Evolutionary conservation across 73 alveolate genomes (phyloP).

Genomic region (Paramecium primaurelia): DNA sequence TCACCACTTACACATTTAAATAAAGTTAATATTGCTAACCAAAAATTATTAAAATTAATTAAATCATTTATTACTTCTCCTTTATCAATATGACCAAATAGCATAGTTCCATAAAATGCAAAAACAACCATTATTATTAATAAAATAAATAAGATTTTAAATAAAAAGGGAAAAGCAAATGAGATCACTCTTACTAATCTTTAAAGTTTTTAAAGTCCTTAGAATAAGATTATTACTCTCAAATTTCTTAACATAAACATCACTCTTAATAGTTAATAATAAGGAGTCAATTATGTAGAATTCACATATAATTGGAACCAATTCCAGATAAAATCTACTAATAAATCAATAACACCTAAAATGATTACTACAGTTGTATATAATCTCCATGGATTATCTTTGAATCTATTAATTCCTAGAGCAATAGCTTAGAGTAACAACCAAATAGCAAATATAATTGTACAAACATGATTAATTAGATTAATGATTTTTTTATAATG

Average conservation of each 20-base stretch:
- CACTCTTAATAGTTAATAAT: not conserved
- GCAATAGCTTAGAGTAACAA: not conserved
- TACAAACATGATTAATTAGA: not conserved
- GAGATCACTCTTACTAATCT: constrained; percentile 23
- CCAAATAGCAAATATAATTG: not conserved
- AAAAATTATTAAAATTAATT: not conserved
- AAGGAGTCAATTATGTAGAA: not conserved
- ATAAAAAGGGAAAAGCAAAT: constrained; percentile 18
- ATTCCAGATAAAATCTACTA: not conserved
- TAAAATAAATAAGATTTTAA: not conserved
- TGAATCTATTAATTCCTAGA: not conserved
- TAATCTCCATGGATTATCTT: not conserved
- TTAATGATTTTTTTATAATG: not conserved
- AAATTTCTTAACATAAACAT: constrained; percentile 3
- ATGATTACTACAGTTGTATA: not conserved
- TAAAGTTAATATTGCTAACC: not conserved
- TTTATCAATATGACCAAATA: constrained; percentile 37
- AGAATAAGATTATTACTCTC: not conserved
- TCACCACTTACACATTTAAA: constrained; percentile 6
- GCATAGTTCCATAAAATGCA: not conserved
- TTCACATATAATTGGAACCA: not conserved
- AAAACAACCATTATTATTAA: not conserved
- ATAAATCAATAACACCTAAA: not conserved
- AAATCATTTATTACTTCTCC: constrained; percentile 5
- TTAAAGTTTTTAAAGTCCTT: not conserved